Evolutionary conservation across 2,329 filamentous ascomycete genomes (phyloP).

Genomic region (Aspergillus fijiensis): DNA sequence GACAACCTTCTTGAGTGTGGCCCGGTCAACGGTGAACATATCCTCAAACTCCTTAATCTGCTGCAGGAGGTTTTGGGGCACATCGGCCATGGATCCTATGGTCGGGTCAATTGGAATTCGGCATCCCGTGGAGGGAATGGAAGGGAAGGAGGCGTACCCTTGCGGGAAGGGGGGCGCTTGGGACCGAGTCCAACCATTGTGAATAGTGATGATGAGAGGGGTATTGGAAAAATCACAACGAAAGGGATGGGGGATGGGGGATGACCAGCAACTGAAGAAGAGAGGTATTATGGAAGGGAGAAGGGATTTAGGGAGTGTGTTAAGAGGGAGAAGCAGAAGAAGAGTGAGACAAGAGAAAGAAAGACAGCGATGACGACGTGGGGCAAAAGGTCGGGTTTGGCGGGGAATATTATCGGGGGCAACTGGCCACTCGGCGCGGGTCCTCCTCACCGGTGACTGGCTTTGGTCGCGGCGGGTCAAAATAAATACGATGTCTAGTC

Average conservation of each 20-base stretch:
- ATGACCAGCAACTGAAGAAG: neutral
- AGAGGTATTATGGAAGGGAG: neutral
- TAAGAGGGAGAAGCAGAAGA: constrained; percentile 7
- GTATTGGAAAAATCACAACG: constrained; percentile 1
- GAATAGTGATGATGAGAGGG: constrained; percentile 14
- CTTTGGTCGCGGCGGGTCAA: neutral
- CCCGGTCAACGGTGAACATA: constrained; percentile 72
- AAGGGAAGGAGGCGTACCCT: constrained; percentile 59
- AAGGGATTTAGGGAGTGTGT: constrained; percentile 6
- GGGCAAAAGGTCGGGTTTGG: constrained; percentile 2
- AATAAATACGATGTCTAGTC: neutral
- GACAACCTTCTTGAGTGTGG: constrained; percentile 86
- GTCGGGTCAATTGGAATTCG: neutral
- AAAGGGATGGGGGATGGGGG: constrained; percentile 3
- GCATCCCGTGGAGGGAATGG: neutral
- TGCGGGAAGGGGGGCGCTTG: constrained; percentile 65
- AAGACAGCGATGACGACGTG: constrained; percentile 13
- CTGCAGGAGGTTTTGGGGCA: constrained; percentile 77
- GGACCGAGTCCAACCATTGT: constrained; percentile 66
- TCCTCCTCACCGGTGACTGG: neutral
- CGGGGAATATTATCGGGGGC: neutral
- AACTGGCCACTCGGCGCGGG: neutral
- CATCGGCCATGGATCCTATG: constrained; percentile 82
- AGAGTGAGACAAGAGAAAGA: constrained; percentile 1
- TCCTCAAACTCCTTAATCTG: constrained; percentile 85